Conservation (phyloP, 1,139 yeast genomes). For the Scheffersomyces cryptocercus region DNA sequence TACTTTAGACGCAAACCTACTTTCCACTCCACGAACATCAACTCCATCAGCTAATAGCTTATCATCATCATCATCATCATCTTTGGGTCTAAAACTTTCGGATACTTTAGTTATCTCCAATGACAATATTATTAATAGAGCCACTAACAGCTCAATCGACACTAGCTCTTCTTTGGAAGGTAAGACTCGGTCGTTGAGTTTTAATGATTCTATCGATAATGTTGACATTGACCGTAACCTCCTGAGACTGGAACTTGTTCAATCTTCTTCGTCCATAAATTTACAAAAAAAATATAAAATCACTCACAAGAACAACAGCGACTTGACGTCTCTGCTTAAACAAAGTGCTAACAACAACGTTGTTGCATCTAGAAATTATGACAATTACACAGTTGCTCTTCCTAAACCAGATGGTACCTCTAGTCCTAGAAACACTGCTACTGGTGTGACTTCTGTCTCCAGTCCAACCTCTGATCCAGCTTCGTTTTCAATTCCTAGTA, state of each 20-base stretch:
- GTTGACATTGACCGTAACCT: slow-evolving; percentile 1
- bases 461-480: slow-evolving; percentile 1
- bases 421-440: slow-evolving; percentile 2
- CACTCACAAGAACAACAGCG: neutral
- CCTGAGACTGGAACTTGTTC: slow-evolving; percentile 1
- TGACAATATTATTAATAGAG: slow-evolving; percentile 1
- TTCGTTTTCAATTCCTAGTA: slow-evolving; percentile 17
- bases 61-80: slow-evolving; percentile 1
- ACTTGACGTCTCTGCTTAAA: neutral
- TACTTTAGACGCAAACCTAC: slow-evolving; percentile 7
- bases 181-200: neutral
- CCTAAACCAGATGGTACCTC: slow-evolving; percentile 2
- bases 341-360: slow-evolving; percentile 1
- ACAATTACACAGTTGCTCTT: slow-evolving; percentile 1
- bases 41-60: slow-evolving; percentile 1
- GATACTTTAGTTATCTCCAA: neutral
- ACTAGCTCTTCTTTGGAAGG: neutral
- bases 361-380: neutral
- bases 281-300: neutral
- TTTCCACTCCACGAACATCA: slow-evolving; percentile 1
- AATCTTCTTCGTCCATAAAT: neutral
- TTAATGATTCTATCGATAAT: neutral
- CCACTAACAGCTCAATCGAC: neutral
- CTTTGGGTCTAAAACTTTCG: slow-evolving; percentile 1
- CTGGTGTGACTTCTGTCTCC: slow-evolving; percentile 1